Conservation (phyloP, 163 green algal species). For the Volvox carteri region DNA sequence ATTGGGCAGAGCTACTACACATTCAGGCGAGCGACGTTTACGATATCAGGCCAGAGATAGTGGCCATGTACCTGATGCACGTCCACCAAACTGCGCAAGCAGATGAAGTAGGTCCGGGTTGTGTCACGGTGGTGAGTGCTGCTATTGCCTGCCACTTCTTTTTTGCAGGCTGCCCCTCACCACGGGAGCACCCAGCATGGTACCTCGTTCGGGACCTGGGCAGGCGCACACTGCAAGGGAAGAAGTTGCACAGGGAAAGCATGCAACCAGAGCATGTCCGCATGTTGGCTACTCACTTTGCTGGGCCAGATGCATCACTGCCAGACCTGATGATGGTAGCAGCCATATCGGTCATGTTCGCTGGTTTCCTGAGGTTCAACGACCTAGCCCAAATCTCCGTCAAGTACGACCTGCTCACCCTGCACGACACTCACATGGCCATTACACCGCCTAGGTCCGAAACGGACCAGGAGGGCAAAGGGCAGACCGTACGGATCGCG, state of each 20-base stretch:
- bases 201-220: background rate
- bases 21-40: too few species aligned
- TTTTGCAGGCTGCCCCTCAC: background rate
- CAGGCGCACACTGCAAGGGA: background rate
- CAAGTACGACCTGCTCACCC: background rate
- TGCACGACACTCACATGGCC: background rate
- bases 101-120: background rate
- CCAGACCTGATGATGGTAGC: background rate
- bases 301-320: background rate
- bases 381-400: background rate
- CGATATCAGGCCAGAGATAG: too few species aligned
- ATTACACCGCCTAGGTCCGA: background rate
- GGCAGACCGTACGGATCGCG: background rate
- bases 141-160: background rate
- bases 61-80: too few species aligned
- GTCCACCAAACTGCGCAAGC: too few species aligned
- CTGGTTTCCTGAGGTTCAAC: slow-evolving; percentile 22
- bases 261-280: background rate
- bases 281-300: background rate
- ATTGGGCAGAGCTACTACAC: too few species aligned
- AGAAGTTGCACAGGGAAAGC: too few species aligned
- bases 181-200: background rate
- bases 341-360: background rate
- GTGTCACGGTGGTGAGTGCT: background rate
- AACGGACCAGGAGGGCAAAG: slow-evolving; percentile 9